Evolutionary conservation across 2,329 filamentous ascomycete genomes (phyloP).

Genomic region (Aureobasidium vineae): DNA sequence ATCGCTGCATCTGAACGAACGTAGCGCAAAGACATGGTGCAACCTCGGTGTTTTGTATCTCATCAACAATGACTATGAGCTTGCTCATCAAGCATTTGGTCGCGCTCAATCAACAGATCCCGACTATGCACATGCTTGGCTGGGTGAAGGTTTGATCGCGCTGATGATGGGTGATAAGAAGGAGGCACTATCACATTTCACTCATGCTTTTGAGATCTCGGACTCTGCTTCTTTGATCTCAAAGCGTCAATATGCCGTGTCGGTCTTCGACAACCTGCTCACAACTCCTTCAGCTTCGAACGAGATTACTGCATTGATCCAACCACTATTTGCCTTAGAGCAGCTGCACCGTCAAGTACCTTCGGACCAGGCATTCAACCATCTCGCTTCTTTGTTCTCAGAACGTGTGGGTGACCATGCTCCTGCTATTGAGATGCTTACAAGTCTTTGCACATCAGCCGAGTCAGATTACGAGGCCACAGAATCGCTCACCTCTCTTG

Average conservation of each 20-base stretch:
- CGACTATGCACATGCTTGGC: conserved; percentile 89
- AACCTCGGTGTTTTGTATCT: conserved; percentile 87
- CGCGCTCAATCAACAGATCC: conserved; percentile 91
- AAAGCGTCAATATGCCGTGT: conserved; percentile 74
- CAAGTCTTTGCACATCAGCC: conserved; percentile 64
- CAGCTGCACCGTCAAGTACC: conserved; percentile 74
- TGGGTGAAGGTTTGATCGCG: conserved; percentile 86
- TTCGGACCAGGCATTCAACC: conserved; percentile 67
- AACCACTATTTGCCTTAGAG: conserved; percentile 82
- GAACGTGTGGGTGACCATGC: conserved; percentile 72
- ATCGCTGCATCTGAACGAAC: conserved; percentile 87
- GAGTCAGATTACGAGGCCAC: conserved; percentile 82
- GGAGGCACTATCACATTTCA: conserved; percentile 82
- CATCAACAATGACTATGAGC: conserved; percentile 73
- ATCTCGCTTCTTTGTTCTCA: conserved; percentile 75
- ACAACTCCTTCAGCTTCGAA: conserved; percentile 52
- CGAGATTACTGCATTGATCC: conserved; percentile 65
- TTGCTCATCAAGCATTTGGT: conserved; percentile 90
- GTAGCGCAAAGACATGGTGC: conserved; percentile 81
- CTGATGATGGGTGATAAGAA: conserved; percentile 68
- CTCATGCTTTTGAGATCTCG: conserved; percentile 90
- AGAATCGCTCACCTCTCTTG: conserved; percentile 71
- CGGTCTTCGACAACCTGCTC: conserved; percentile 78
- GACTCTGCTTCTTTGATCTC: conserved; percentile 71
- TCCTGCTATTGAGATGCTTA: conserved; percentile 63